Conservation (phyloP, 768 basidiomycete genomes). For the Amanita exitialis region DNA sequence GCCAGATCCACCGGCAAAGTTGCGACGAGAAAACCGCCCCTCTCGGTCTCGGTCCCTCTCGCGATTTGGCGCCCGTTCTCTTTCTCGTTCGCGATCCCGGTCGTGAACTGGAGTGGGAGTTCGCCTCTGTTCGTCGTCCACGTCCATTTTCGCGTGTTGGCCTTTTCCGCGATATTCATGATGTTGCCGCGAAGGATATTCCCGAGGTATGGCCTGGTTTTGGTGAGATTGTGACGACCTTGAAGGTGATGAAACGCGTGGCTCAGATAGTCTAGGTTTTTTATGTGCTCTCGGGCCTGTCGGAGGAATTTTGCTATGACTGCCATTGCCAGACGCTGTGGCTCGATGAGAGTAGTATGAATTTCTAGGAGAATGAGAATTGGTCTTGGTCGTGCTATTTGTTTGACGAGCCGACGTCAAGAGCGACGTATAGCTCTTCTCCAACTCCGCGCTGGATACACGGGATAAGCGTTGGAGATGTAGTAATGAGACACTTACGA, state of each 20-base stretch:
- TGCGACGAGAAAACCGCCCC: constrained; percentile 23
- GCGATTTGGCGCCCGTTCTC: constrained; percentile 7
- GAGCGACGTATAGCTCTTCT: constrained; percentile 65
- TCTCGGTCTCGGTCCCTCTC: constrained; percentile 20
- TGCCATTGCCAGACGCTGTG: constrained; percentile 17
- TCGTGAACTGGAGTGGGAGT: constrained; percentile 27
- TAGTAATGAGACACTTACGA: constrained; percentile 43
- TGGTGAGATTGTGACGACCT: constrained; percentile 16
- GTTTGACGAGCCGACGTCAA: constrained; percentile 33
- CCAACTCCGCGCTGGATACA: constrained; percentile 54
- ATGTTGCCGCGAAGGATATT: constrained; percentile 14
- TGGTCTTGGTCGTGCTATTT: constrained; percentile 23
- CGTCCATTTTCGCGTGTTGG: constrained; percentile 36
- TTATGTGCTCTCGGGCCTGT: constrained; percentile 78
- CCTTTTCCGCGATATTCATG: constrained; percentile 15
- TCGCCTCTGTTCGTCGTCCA: constrained; percentile 41
- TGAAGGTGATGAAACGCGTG: constrained; percentile 23
- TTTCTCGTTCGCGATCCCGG: constrained; percentile 12
- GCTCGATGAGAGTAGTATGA: constrained; percentile 27
- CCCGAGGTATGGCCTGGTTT: constrained; percentile 15
- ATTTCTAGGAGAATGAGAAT: constrained; percentile 38
- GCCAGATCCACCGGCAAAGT: constrained; percentile 30
- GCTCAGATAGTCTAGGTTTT: constrained; percentile 63
- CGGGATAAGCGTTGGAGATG: constrained; percentile 6
- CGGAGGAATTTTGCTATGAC: constrained; percentile 46